These are phyloP conservation scores for Colletotrichum liaoningense DNA, from an alignment of 2,329 filamentous ascomycete genomes.

Conservation along the genomic window DNA sequence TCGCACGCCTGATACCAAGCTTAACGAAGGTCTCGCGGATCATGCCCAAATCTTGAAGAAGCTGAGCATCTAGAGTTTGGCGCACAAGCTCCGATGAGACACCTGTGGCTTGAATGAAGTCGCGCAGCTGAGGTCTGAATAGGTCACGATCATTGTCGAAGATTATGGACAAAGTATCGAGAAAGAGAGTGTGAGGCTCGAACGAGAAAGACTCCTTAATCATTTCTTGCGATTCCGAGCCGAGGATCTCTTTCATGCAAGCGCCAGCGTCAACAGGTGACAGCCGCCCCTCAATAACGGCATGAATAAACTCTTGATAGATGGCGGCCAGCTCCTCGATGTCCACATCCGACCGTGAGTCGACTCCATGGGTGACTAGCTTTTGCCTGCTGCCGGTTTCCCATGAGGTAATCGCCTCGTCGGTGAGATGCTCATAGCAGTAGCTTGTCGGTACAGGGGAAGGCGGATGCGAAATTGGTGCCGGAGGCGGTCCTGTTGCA, in stretches of 20 bases:
- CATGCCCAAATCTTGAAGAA: conserved; percentile 81
- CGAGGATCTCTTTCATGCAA: conserved; percentile 80
- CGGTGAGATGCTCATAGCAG: conserved; percentile 81
- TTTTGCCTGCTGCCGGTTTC: conserved; percentile 70
- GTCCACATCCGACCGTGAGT: conserved; percentile 76
- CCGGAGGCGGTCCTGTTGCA: conserved; percentile 40
- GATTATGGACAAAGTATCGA: conserved; percentile 85
- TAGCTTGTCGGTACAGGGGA: conserved; percentile 62
- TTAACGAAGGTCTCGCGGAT: conserved; percentile 87
- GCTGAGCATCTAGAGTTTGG: conserved; percentile 81
- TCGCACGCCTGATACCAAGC: conserved; percentile 88
- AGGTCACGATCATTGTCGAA: conserved; percentile 74
- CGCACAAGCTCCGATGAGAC: conserved; percentile 81
- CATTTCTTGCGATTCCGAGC: conserved; percentile 62
- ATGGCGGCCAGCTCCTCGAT: conserved; percentile 75
- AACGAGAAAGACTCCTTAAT: conserved; percentile 63
- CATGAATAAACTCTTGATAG: conserved; percentile 87
- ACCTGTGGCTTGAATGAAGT: conserved; percentile 77
- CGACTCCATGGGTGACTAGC: conserved; percentile 72
- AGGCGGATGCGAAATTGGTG: conserved; percentile 38
- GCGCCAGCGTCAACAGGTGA: conserved; percentile 76
- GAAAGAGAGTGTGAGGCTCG: conserved; percentile 77
- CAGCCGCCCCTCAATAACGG: conserved; percentile 77
- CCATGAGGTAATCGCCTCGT: conserved; percentile 77
- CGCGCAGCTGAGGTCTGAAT: conserved; percentile 65